phyloP scores from a whole-genome alignment of 2,329 filamentous ascomycete species.

The Fusarium humuli region DNA sequence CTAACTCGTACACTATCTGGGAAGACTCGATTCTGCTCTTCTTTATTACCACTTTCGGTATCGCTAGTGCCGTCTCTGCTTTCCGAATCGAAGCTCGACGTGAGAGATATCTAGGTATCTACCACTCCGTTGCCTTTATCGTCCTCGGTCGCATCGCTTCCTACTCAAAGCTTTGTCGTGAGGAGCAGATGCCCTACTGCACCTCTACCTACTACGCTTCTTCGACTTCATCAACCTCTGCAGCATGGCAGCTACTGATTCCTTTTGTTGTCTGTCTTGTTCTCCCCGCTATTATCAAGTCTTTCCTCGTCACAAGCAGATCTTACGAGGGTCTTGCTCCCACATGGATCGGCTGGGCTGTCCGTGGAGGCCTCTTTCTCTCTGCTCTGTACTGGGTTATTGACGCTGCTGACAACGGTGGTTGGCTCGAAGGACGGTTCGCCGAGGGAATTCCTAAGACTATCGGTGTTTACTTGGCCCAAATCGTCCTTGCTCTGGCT shows the following conservation, averaged over 20 bases:
- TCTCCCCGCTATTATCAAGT: conserved; percentile 80
- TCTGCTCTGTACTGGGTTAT: conserved; percentile 87
- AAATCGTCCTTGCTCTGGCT: conserved; percentile 81
- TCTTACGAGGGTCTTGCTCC: conserved; percentile 90
- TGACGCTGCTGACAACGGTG: conserved; percentile 86
- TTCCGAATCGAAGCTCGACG: conserved; percentile 74
- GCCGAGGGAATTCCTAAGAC: conserved; percentile 76
- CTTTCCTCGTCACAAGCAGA: conserved; percentile 82
- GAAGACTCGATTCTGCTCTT: conserved; percentile 95
- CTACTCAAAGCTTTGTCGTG: conserved; percentile 90
- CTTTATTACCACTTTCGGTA: conserved; percentile 88
- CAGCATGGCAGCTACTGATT: conserved; percentile 86
- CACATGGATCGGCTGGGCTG: conserved; percentile 83
- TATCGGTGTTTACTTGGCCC: conserved; percentile 80
- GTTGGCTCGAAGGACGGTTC: conserved; percentile 74
- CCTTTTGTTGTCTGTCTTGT: conserved; percentile 79
- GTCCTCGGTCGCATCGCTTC: conserved; percentile 83
- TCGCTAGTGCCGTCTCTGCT: conserved; percentile 79
- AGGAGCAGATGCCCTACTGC: conserved; percentile 99
- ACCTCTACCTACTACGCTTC: conserved; percentile 96
- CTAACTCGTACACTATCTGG: conserved; percentile 99
- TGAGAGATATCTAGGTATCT: conserved; percentile 81
- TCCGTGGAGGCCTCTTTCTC: conserved; percentile 80
- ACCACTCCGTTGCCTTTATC: conserved; percentile 87
- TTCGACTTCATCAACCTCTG: conserved; percentile 89